A percentile compares a stretch with the other conserved stretches of the same genome.
Evolutionary conservation across 116 monocot genomes (phyloP).

Genomic region (Zostera marina): DNA sequence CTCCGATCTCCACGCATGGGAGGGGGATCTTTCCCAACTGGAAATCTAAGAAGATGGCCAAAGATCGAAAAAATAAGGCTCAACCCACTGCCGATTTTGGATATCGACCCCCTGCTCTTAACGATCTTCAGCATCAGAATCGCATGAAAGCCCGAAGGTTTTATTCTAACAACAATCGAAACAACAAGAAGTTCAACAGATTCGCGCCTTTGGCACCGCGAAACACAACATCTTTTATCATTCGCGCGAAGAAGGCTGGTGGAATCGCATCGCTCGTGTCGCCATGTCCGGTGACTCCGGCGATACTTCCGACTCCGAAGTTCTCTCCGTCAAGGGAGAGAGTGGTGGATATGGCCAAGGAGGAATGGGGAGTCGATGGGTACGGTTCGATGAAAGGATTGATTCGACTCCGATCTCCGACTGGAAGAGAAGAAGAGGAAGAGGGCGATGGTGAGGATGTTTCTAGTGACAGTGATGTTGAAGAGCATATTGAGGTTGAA

Average conservation of each 20-base stretch:
- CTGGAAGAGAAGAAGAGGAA: constrained; percentile 16
- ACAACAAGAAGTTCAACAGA: constrained; percentile 23
- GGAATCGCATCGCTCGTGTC: constrained; percentile 86
- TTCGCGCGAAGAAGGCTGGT: constrained; percentile 84
- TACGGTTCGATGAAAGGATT: constrained; percentile 94
- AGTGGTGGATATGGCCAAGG: constrained; percentile 91
- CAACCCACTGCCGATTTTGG: constrained; percentile 2
- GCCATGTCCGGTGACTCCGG: constrained; percentile 76
- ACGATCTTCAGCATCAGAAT: constrained; percentile 69
- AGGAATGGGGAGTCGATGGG: constrained; percentile 95
- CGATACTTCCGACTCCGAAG: constrained; percentile 72
- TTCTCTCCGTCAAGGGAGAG: constrained; percentile 73
- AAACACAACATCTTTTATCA: constrained; percentile 94
- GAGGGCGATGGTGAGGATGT: constrained; percentile 29
- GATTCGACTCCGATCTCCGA: constrained; percentile 58
- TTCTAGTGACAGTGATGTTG: constrained; percentile 77
- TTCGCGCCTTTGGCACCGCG: constrained; percentile 76
- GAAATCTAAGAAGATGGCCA: constrained; percentile 36
- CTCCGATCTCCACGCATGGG: background rate
- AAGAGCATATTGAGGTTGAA: constrained; percentile 90
- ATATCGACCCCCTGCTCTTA: constrained; percentile 41
- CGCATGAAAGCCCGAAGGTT: constrained; percentile 58
- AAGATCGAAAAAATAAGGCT: constrained; percentile 16
- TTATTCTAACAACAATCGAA: constrained; percentile 50
- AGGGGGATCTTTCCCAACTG: constrained; percentile 21